Evolutionary conservation across 2,329 filamentous ascomycete species (phyloP).

Genomic region (Colletotrichum melonis): DNA sequence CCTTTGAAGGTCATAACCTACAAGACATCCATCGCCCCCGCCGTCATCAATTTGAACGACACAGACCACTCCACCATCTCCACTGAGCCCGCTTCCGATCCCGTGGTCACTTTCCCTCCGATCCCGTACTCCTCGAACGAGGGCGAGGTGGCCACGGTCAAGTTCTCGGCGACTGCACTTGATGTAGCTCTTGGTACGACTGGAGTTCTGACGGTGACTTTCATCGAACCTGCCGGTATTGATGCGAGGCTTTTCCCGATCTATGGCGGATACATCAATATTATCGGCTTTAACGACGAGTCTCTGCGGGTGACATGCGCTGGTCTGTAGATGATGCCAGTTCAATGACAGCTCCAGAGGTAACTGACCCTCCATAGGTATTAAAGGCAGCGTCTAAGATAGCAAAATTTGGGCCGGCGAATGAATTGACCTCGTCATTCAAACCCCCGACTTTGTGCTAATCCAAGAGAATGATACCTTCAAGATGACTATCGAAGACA

Average conservation of each 20-base stretch:
- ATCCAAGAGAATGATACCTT: too few species aligned
- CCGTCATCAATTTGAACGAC: slow-evolving; percentile 72
- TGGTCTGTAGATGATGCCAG: slow-evolving; percentile 41
- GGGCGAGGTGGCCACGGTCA: slow-evolving; percentile 52
- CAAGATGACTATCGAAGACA: too few species aligned
- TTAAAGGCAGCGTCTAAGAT: too few species aligned
- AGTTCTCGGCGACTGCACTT: slow-evolving; percentile 54
- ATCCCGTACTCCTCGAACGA: slow-evolving; percentile 45
- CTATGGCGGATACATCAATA: slow-evolving; percentile 41
- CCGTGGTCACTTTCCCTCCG: slow-evolving; percentile 49
- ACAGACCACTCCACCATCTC: slow-evolving; percentile 65
- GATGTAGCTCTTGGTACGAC: slow-evolving; percentile 54
- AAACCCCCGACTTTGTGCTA: too few species aligned
- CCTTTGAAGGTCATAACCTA: slow-evolving; percentile 54
- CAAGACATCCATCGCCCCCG: slow-evolving; percentile 50
- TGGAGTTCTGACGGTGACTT: slow-evolving; percentile 55
- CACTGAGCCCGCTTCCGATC: slow-evolving; percentile 41
- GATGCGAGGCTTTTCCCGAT: slow-evolving; percentile 37
- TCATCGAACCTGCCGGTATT: slow-evolving; percentile 45
- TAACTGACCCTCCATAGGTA: too few species aligned
- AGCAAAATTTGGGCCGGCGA: too few species aligned
- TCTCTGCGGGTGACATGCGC: slow-evolving; percentile 39
- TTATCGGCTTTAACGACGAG: slow-evolving; percentile 41
- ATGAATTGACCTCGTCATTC: too few species aligned
- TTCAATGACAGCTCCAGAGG: slow-evolving; percentile 38